A percentile compares a stretch with the other conserved stretches of the same genome.
phyloP scores from a whole-genome alignment of 1,139 yeast species.

The Yamadazyma atlantica region DNA sequence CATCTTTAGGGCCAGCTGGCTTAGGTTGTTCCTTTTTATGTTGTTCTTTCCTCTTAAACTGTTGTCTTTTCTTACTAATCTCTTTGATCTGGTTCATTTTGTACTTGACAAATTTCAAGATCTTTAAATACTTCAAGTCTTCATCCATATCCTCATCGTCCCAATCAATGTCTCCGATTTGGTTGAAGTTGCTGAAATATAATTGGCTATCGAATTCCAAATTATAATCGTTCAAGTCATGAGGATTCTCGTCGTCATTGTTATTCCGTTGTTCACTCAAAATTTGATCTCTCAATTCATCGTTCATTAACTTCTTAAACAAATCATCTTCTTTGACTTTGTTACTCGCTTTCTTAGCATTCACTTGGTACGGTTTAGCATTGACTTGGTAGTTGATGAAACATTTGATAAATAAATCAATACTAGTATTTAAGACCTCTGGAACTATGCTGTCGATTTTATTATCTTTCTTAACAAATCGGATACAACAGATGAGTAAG shows the following conservation, averaged over 20 bases:
- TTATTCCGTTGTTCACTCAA: slow-evolving; percentile 31
- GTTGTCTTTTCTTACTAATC: slow-evolving; percentile 7
- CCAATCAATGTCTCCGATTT: slow-evolving; percentile 40
- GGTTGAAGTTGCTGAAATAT: slow-evolving; percentile 14
- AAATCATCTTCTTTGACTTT: slow-evolving; percentile 36
- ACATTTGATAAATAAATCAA: slow-evolving; percentile 36
- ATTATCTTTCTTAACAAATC: slow-evolving; percentile 26
- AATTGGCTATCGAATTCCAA: slow-evolving; percentile 11
- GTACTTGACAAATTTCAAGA: slow-evolving; percentile 44
- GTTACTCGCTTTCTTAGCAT: slow-evolving; percentile 14
- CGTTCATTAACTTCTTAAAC: slow-evolving; percentile 40
- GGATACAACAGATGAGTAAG: slow-evolving; percentile 40
- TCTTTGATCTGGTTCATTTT: slow-evolving; percentile 23
- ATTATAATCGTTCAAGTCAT: slow-evolving; percentile 22
- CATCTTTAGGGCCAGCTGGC: neutral
- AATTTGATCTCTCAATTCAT: slow-evolving; percentile 41
- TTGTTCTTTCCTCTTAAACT: neutral
- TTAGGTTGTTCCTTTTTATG: neutral
- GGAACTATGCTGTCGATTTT: slow-evolving; percentile 18
- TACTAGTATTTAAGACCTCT: slow-evolving; percentile 28
- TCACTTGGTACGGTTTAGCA: slow-evolving; percentile 11
- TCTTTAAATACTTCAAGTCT: slow-evolving; percentile 46
- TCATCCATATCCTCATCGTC: slow-evolving; percentile 53
- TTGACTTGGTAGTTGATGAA: slow-evolving; percentile 38
- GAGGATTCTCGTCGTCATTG: slow-evolving; percentile 26